Evolutionary conservation across 805 yeast genomes (phyloP), one percentile per base, ranked within the genome.

Genomic region (Cyberlindnera mycetangii): DNA sequence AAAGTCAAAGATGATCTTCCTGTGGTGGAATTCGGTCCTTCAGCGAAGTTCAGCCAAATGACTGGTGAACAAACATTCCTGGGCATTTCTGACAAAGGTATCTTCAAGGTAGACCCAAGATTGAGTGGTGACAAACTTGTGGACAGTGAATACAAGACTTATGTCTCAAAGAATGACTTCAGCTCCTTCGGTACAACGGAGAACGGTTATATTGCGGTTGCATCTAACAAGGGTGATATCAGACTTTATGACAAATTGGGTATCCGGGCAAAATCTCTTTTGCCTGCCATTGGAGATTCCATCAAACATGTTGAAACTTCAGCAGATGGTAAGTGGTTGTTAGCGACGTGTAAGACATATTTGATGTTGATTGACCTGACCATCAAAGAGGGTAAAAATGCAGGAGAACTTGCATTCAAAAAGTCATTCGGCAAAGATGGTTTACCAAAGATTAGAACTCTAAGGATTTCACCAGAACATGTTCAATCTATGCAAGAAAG

Each of bases 101-200:
- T 89, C 42, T 89, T 88, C 70, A 77, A 77, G 48, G 70, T 89
- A 42, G 97, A 89, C 68, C 96, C 96, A 32, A 78, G 97, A 55
- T 56, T 85, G 37, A 62, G 64, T 7, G 75, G 74, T 22, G 65
- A 72, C 45, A 84, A 85, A 55, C 54, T 87, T 27, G 90, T 82
- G 8, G 75, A 76, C 17, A 72, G 72, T 35, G 75, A 79, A 47
- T 65, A 58, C 49, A 82, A 79, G 60, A 57, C 66, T 10, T 83
- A 83, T 61, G 75, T 71, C 37, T 70, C 84, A 1, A 55, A 54
- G 45, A 52, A 48, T 15, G 55, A 50, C n/a, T 54, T 51, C 47
- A 52, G 55, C 18, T 42, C 61, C 2, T 53, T 56, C 22, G 56
- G 88, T 2, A 81, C 96, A 1, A 87, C 95, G 0, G 86, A 78